These are phyloP conservation scores for Penicillium crystallinum DNA, from an alignment of 495 filamentous ascomycete species.

Conservation along the genomic window DNA sequence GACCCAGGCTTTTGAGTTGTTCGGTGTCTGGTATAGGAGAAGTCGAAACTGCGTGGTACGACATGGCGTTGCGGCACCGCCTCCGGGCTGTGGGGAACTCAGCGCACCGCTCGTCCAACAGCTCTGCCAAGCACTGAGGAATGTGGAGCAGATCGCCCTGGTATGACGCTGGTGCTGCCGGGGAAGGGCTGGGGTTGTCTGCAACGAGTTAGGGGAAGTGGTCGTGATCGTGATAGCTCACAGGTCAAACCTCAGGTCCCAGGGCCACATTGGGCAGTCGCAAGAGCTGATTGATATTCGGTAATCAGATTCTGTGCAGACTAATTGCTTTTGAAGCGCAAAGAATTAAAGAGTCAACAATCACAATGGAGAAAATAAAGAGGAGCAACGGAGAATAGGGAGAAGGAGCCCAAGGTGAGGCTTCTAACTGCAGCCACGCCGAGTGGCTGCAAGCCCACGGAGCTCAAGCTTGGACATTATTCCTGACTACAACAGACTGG, in stretches of 20 bases:
- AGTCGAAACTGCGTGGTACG: slow-evolving; percentile 19
- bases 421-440: slow-evolving; percentile 5
- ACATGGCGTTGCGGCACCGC: slow-evolving; percentile 28
- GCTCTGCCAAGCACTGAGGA: slow-evolving; percentile 8
- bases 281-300: not conserved
- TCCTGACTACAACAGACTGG: not conserved
- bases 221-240: slow-evolving; percentile 1
- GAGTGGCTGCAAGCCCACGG: not conserved
- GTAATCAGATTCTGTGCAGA: not conserved
- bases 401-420: slow-evolving; percentile 10
- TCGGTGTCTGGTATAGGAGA: slow-evolving; percentile 50
- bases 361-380: not conserved
- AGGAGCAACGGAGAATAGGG: not conserved
- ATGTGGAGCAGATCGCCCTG: slow-evolving; percentile 25
- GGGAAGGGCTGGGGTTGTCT: slow-evolving; percentile 1
- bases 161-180: slow-evolving; percentile 11
- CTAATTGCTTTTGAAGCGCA: not conserved
- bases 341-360: not conserved
- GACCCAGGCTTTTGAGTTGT: not conserved
- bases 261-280: not conserved
- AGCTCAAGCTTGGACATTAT: not conserved
- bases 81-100: slow-evolving; percentile 28
- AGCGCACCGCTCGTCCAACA: slow-evolving; percentile 15
- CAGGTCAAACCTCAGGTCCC: not conserved
- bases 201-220: slow-evolving; percentile 1